phyloP scores from a whole-genome alignment of 106 monocot genomes.

The Gastrodia elata region DNA sequence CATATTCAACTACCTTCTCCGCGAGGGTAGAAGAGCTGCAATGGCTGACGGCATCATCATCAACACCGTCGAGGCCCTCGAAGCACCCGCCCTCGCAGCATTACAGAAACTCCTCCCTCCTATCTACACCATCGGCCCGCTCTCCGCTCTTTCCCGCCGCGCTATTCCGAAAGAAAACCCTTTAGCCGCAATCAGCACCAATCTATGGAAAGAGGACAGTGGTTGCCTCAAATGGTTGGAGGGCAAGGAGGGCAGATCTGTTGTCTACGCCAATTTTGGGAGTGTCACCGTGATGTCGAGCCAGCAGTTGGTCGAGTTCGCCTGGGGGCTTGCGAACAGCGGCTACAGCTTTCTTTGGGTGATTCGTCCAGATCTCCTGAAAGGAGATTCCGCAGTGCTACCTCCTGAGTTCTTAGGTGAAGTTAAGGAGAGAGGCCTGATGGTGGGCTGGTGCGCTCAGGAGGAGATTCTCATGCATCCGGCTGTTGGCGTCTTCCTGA shows the following conservation, averaged over 20 bases:
- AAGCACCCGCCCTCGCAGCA: conserved; percentile 3
- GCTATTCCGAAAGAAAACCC: conserved; percentile 8
- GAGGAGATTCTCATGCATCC: conserved; percentile 11
- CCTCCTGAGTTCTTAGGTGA: conserved; percentile 7
- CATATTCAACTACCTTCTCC: conserved; percentile 16
- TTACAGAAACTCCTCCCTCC: conserved; percentile 15
- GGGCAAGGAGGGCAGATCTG: conserved; percentile 5
- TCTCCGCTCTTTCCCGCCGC: conserved; percentile 2
- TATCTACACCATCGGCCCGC: conserved; percentile 22
- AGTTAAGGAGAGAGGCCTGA: neutral
- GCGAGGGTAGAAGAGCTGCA: conserved; percentile 5
- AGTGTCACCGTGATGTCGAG: conserved; percentile 9
- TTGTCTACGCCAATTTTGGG: conserved; percentile 15
- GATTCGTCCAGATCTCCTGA: conserved; percentile 11
- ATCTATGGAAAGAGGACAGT: conserved; percentile 38
- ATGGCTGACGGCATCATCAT: conserved; percentile 8
- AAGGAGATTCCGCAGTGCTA: conserved; percentile 6
- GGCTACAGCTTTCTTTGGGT: conserved; percentile 10
- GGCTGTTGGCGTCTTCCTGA: conserved; percentile 31
- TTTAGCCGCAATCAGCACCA: conserved; percentile 13
- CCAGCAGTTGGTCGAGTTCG: conserved; percentile 14
- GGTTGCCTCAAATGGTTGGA: conserved; percentile 35
- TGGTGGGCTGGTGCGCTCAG: conserved; percentile 13
- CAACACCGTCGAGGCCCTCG: conserved; percentile 23
- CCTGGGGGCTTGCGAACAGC: conserved; percentile 15